Conservation (phyloP, 1,284 basidiomycete species). For the Irpex lacteus region DNA sequence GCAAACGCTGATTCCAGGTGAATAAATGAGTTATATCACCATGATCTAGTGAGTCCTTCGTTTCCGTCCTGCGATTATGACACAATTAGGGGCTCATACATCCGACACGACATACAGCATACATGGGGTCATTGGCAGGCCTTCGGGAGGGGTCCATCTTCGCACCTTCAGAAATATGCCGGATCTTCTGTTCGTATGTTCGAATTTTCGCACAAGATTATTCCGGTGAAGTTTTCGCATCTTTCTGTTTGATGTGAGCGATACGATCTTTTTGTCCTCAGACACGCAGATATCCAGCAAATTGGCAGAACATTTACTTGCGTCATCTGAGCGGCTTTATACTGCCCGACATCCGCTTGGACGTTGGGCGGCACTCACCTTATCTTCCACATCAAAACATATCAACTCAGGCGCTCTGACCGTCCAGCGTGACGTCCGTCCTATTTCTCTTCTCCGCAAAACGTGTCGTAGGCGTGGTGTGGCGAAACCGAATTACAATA, state of each 20-base stretch:
- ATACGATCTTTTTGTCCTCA: not conserved
- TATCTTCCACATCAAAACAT: conserved; percentile 3
- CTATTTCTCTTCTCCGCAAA: not conserved
- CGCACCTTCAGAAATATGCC: not conserved
- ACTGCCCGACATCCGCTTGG: not conserved
- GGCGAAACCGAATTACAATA: not conserved
- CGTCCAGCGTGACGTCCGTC: not conserved
- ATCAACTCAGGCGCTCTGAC: not conserved
- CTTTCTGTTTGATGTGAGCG: not conserved
- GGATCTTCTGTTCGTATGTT: not conserved
- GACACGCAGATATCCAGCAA: not conserved
- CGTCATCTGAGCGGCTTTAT: not conserved
- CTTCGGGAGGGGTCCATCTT: not conserved
- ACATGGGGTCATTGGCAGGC: not conserved
- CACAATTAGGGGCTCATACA: too few species aligned
- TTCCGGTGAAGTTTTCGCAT: not conserved
- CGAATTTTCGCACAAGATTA: not conserved
- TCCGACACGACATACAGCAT: too few species aligned
- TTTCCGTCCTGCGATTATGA: too few species aligned
- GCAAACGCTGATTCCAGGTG: too few species aligned
- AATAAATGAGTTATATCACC: too few species aligned
- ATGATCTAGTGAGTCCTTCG: too few species aligned
- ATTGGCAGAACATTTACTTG: not conserved
- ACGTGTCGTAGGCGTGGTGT: not conserved
- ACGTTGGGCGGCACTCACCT: not conserved